These are phyloP conservation scores for Aspergillus pseudoviridinutans DNA, from an alignment of 2,329 filamentous ascomycete species.

Conservation along the genomic window DNA sequence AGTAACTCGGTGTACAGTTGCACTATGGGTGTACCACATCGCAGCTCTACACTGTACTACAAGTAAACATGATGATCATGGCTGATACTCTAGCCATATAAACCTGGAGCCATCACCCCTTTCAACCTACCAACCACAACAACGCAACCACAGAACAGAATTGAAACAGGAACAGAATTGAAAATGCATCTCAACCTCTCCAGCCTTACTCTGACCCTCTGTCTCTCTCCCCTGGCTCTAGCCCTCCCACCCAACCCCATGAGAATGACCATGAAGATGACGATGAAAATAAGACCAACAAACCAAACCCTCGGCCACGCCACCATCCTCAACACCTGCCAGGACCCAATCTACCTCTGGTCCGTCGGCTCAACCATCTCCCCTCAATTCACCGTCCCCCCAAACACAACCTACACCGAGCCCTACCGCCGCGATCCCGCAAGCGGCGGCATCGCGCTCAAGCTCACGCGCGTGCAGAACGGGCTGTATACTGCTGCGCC, in stretches of 20 bases:
- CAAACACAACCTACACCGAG: slow-evolving; percentile 30
- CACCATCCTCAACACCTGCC: slow-evolving; percentile 34
- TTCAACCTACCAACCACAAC: neutral
- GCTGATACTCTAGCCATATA: neutral
- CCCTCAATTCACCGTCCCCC: slow-evolving; percentile 20
- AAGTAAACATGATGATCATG: no score
- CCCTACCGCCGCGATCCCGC: slow-evolving; percentile 29
- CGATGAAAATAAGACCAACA: no score
- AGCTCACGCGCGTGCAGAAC: slow-evolving; percentile 33
- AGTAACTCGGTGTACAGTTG: neutral
- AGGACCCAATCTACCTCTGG: slow-evolving; percentile 33
- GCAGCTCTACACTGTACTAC: no score
- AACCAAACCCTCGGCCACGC: slow-evolving; percentile 26
- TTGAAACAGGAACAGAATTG: no score
- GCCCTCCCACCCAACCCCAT: neutral
- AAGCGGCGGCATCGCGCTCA: slow-evolving; percentile 41
- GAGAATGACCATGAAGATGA: no score
- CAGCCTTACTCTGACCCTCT: slow-evolving; percentile 1
- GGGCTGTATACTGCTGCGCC: slow-evolving; percentile 33
- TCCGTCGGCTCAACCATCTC: slow-evolving; percentile 29
- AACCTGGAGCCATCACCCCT: neutral
- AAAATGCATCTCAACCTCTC: slow-evolving; percentile 2
- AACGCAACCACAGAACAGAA: no score
- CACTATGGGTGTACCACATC: no score
- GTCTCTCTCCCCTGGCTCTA: neutral